phyloP scores from a whole-genome alignment of 2,329 filamentous ascomycete genomes.

The Penicillium thymicola region DNA sequence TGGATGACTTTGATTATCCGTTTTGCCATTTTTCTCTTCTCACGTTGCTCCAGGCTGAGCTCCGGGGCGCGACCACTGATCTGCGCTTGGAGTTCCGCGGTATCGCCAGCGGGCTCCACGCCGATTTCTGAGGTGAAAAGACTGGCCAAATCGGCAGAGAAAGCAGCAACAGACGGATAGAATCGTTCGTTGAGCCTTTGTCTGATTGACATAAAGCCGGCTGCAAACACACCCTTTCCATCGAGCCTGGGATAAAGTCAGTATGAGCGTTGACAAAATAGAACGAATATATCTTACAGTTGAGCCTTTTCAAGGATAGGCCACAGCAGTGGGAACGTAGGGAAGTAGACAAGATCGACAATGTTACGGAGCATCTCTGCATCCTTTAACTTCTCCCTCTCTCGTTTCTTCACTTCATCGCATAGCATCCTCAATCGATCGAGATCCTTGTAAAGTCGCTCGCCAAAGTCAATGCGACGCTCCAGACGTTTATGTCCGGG shows the following conservation, averaged over 20 bases:
- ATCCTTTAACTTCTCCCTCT: constrained; percentile 72
- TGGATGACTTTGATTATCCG: constrained; percentile 82
- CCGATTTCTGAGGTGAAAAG: constrained; percentile 56
- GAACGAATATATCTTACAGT: constrained; percentile 58
- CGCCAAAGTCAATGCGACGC: constrained; percentile 83
- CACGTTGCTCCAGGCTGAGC: constrained; percentile 64
- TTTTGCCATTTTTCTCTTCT: constrained; percentile 81
- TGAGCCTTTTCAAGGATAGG: constrained; percentile 78
- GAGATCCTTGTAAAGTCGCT: constrained; percentile 63
- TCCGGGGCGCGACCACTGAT: constrained; percentile 48
- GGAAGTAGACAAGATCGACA: constrained; percentile 88
- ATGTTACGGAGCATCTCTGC: constrained; percentile 73
- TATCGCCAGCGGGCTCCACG: constrained; percentile 46
- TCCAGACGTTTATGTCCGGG: constrained; percentile 73
- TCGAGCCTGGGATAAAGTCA: constrained; percentile 42
- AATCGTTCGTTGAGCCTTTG: constrained; percentile 53
- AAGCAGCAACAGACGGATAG: constrained; percentile 60
- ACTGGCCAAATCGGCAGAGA: constrained; percentile 56
- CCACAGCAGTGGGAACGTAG: constrained; percentile 70
- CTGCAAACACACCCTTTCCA: constrained; percentile 52
- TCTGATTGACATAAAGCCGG: constrained; percentile 53
- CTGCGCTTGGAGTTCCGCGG: constrained; percentile 49
- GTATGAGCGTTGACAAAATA: neutral
- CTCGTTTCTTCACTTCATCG: constrained; percentile 68
- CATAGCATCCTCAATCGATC: constrained; percentile 70